Base-by-base conservation (phyloP, 208 protist genomes). In the Leishmania turanica region DNA sequence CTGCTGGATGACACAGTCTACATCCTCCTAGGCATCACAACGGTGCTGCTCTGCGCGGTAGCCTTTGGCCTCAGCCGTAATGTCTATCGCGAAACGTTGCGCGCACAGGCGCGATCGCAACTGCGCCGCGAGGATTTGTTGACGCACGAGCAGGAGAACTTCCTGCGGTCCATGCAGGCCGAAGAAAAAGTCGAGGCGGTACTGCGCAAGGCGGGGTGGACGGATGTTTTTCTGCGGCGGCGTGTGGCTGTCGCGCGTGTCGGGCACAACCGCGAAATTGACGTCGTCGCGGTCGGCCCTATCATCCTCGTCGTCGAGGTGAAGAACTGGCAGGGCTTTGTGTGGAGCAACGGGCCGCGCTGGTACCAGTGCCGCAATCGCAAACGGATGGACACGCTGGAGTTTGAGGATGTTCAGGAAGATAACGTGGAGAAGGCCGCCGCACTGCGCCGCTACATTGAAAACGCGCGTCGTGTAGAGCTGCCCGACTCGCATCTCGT, bases 321-420 rank as follows among this genome's bases (percentile, higher is more conserved):
- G 71, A 98, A 98, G 82, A 85, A 98, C 79, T 98, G 95, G 93
- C 92, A 91, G n/a, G 95, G 95, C 49, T 85, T 89, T n/a, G 92
- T 98, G 66, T 98, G 95, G 93, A 90, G 90, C 74, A 95, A 96
- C 65, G 95, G 95, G 6, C 83, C 84, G 15, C 87, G 89, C 40
- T 98, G 95, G 95, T 98, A 91, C 82, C 95, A 98, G 80, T 82
- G 84, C 64, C 83, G 90, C 64, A 87, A 88, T 81, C 42, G 21
- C 17, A 72, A 79, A 45, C 84, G 53, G 21, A 75, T 79, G 56
- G 83, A 89, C 42, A 91, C 92, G 1, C 70, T 97, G 31, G 90
- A 98, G 87, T 98, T 97, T 79, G 95, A 96, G 78, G 92, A 98
- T 72, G 88, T 98, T 62, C 83, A 91, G 71, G 88, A 93, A 72